phyloP scores from a whole-genome alignment of 169 alveolate species.

The Eimeria mitis region DNA sequence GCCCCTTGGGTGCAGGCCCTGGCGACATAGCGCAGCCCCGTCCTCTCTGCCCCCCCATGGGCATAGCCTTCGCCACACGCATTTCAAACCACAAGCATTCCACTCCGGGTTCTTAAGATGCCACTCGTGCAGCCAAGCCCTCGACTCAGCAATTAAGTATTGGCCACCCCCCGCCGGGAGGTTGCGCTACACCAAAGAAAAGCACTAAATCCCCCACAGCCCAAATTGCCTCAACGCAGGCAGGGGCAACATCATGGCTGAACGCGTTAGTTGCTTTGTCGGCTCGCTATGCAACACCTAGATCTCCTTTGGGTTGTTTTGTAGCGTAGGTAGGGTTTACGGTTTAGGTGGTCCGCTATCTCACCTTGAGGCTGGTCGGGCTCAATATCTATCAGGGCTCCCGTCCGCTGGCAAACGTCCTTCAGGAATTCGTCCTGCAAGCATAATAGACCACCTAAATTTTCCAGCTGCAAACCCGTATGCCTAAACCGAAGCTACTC shows the following conservation, averaged over 20 bases:
- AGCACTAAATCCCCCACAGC: not conserved
- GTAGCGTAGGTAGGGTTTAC: not conserved
- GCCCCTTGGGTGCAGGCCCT: conserved; percentile 73
- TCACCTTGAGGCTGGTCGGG: conserved; percentile 54
- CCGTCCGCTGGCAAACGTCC: conserved; percentile 66
- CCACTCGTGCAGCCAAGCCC: not conserved
- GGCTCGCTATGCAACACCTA: not conserved
- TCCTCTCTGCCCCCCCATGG: conserved; percentile 46
- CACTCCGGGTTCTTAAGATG: not conserved
- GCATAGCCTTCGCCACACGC: conserved; percentile 3
- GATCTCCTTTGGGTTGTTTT: not conserved
- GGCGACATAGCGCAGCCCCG: conserved; percentile 62
- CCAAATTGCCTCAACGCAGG: not conserved
- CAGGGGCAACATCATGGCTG: not conserved
- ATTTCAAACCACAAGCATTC: not conserved
- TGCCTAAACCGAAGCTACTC: not conserved
- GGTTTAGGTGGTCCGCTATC: not conserved
- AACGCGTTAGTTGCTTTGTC: not conserved
- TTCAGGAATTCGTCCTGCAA: conserved; percentile 59
- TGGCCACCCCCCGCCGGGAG: not conserved
- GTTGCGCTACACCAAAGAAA: not conserved
- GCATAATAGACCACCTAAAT: not conserved
- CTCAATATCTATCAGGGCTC: conserved; percentile 62
- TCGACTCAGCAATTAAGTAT: not conserved
- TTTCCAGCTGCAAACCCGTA: not conserved